phyloP scores from a whole-genome alignment of 192 early-diverging fungal species.

The Backusella macrospora region DNA sequence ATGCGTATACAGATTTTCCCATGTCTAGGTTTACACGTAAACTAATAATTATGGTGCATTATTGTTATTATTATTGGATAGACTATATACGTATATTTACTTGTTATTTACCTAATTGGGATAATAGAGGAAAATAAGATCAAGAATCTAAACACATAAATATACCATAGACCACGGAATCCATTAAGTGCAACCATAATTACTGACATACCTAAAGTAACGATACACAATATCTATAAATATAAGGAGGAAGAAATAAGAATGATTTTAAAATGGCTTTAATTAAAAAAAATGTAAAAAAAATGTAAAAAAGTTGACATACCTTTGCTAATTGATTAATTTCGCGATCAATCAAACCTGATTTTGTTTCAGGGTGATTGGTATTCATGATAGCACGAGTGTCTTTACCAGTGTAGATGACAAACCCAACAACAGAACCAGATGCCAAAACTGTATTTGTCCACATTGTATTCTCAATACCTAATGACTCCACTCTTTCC shows the following conservation, averaged over 20 bases:
- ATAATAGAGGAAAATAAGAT: constrained; percentile 97
- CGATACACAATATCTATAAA: constrained; percentile 80
- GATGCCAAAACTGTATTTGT: constrained; percentile 95
- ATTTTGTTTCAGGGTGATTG: constrained; percentile 89
- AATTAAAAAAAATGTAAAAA: neutral
- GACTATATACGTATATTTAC: neutral
- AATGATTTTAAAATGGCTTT: neutral
- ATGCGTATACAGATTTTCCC: constrained; percentile 91
- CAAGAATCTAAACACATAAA: constrained; percentile 90
- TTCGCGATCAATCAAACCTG: constrained; percentile 88
- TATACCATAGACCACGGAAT: constrained; percentile 90
- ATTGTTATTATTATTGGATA: neutral
- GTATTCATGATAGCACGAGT: constrained; percentile 98
- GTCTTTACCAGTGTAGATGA: constrained; percentile 91
- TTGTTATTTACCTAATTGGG: constrained; percentile 69
- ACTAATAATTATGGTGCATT: constrained; percentile 26
- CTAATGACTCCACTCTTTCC: constrained; percentile 67
- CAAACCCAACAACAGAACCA: constrained; percentile 82
- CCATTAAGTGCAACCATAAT: constrained; percentile 89
- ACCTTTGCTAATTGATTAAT: constrained; percentile 93
- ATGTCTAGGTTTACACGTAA: constrained; percentile 95
- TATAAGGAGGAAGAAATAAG: neutral
- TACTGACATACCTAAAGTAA: constrained; percentile 82
- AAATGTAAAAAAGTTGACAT: neutral
- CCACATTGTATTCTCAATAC: constrained; percentile 93